Base-by-base conservation (phyloP, 2,329 filamentous ascomycete species). In the Aspergillus sp. region DNA sequence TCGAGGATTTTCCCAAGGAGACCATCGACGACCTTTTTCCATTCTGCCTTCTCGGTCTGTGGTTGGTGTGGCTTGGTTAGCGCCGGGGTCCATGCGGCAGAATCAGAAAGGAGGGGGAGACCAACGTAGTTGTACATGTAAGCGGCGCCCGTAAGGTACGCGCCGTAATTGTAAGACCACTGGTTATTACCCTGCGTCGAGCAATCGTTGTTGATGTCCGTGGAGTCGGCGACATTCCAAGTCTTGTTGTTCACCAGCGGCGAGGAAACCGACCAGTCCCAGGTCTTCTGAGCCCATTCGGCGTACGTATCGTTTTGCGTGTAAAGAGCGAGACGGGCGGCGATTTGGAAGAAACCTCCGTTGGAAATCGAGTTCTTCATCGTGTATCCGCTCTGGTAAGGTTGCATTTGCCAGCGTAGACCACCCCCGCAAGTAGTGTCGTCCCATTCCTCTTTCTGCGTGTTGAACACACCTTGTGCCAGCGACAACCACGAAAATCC, bases 381-480 rank as follows among this genome's bases (percentile, higher is more conserved):
- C 13, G 61, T 66, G 36, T 72, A 73, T 4, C 70, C 70, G 38
- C 67, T 68, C 26, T 71, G 70, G 61, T 69, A 73, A 0, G 68
- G 63, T 24, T 66, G 71, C 4, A 72, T 66, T 50, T 73, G 70
- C 70, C 70, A 73, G 9, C 67, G 66, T 62, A 96, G 75, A 7
- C 91, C 91, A 53, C 91, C 91, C 50, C 77, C 79, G 72, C 91
- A 96, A 1, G 79, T 80, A 0, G 74, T 66, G 4, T 75, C 76
- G 64, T 95, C 87, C 88, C 90, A 93, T 18, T 90, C 84, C 15
- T 75, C 75, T 3, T 84, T 84, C 68, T 91, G 91, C 50, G 88
- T 86, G 76, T 95, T 91, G 74, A 93, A 96, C 1, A 91, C 89
- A 13, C 88, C 89, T 71, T 92, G 89, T 1, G 84, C 87, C 44